Conservation (phyloP, 345 rosid species). For the Citrus australasica region DNA sequence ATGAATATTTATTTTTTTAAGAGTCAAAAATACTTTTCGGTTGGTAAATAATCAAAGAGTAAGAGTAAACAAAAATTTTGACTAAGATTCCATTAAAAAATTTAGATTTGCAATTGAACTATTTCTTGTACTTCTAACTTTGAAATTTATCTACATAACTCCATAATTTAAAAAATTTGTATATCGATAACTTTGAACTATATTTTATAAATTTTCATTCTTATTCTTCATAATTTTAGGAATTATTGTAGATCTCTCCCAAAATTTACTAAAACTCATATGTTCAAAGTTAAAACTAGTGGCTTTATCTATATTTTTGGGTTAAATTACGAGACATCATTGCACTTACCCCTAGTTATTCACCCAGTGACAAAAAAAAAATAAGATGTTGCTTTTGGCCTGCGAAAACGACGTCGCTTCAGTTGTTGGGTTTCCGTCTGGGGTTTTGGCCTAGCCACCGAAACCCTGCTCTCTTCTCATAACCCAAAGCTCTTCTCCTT, state of each 20-base stretch:
- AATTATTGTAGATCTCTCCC: not conserved
- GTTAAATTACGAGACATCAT: not conserved
- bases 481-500: not conserved
- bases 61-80: not conserved
- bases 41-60: too few species aligned
- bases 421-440: not conserved
- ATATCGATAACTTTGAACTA: too few species aligned
- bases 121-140: not conserved
- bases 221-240: not conserved
- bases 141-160: not conserved
- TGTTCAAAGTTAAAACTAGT: not conserved
- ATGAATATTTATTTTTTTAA: too few species aligned
- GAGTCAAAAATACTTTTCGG: not conserved
- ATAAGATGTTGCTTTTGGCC: not conserved
- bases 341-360: not conserved
- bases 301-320: not conserved
- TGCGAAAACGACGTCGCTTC: not conserved
- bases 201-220: not conserved
- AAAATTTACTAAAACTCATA: too few species aligned
- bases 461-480: not conserved
- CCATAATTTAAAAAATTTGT: too few species aligned
- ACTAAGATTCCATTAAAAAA: not conserved
- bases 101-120: accelerated
- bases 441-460: not conserved
- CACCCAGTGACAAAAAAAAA: too few species aligned